Evolutionary conservation across 305 asterid genomes (phyloP), one percentile per base, ranked within the genome.

Genomic region (Withania somnifera): DNA sequence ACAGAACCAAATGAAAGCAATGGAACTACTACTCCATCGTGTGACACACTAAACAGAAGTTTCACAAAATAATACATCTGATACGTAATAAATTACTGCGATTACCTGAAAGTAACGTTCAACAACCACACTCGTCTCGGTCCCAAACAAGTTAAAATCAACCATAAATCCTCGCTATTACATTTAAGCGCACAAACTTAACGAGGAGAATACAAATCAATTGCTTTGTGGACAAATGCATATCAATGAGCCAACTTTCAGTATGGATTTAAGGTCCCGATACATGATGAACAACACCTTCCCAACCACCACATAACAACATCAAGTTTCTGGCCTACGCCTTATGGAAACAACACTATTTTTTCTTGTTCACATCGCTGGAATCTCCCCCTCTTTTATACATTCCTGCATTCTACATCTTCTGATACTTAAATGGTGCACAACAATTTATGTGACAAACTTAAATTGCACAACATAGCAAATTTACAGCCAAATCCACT

Each of bases 401-500:
- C 64, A 76, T 51, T 14, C 40, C 80, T 76, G 47, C 63, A 76
- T 76, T 19, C 80, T 30, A 76, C 45, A 51, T 76, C 47, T 6
- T 52, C 80, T 76, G 64, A 51, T n/a, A 76, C 63, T 76, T 76
- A 19, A 75, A 75, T 51, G 64, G 47, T 51, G 63, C 28, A 51
- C 80, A 76, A 28, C 80, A 76, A 28, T 51, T 76, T 51, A 76
- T 76, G 80, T n/a, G 80, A 76, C 79, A 73, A 30, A 76, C 50
- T 10, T 28, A 51, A 76, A 51, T 76, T 76, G 80, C 50, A 76
- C 80, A 51, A 76, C 80, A 76, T 28, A 34, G 51, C 28, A 28
- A 50, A 75, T 75, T 50, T 76, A 76, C 80, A 76, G 80, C 80
- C 63, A 76, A 51, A 30, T 76, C 63, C 42, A 51, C 47, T 30